Conservation (phyloP, 352 stramenopile genomes). For the Phytopythium aichiense region DNA sequence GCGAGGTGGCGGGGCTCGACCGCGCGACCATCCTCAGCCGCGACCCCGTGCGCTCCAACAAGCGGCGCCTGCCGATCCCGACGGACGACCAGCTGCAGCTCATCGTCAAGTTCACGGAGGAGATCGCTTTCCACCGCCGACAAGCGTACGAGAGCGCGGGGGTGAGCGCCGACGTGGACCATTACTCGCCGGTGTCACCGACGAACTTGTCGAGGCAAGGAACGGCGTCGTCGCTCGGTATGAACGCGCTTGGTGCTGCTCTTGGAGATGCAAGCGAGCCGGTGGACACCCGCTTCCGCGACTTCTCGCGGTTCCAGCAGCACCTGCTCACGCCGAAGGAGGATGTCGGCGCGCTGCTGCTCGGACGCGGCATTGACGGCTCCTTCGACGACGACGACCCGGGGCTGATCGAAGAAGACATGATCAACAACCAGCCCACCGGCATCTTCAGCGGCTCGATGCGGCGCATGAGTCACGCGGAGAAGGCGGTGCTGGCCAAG, state of each 20-base stretch:
- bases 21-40: constrained; percentile 59
- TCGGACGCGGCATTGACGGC: constrained; percentile 34
- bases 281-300: constrained; percentile 67
- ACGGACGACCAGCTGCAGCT: constrained; percentile 82
- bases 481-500: constrained; percentile 79
- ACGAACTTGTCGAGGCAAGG: constrained; percentile 7
- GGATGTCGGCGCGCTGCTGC: constrained; percentile 42
- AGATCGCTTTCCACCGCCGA: constrained; percentile 63
- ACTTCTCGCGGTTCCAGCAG: constrained; percentile 86
- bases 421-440: constrained; percentile 57
- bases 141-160: constrained; percentile 33
- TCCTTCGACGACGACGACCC: constrained; percentile 37
- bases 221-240: constrained; percentile 8
- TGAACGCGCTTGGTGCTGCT: constrained; percentile 5
- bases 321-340: constrained; percentile 78
- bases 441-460: constrained; percentile 69
- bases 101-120: constrained; percentile 76
- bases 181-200: constrained; percentile 36
- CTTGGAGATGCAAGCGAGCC: constrained; percentile 26
- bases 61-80: constrained; percentile 68
- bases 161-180: constrained; percentile 17
- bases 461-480: constrained; percentile 68
- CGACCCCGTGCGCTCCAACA: constrained; percentile 35
- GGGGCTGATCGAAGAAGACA: constrained; percentile 61
- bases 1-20: constrained; percentile 74